Base-by-base conservation (phyloP, 345 rosid species). In the Dipteronia sinensis region DNA sequence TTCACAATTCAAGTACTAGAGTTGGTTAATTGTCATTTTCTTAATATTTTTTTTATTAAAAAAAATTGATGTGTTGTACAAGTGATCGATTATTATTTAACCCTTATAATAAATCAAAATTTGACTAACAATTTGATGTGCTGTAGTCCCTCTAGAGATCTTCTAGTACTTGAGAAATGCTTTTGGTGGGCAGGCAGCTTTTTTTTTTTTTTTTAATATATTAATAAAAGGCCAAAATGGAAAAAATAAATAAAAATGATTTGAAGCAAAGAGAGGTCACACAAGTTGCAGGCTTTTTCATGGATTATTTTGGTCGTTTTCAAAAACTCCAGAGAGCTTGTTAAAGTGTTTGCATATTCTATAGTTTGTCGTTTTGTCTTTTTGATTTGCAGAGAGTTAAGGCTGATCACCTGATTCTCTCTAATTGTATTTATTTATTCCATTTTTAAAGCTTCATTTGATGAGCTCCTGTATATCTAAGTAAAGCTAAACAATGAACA, bases 251-350 rank as follows among this genome's bases (percentile, higher is more conserved):
- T 3, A 44, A 61, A 2, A 53, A 69, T 61, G 23, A 31, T 47
- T 22, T 78, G 71, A 20, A 55, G 78, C 56, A 77, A 72, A 47
- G 67, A 34, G 29, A 59, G 25, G 72, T 72, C 74, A 75, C 74
- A 75, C 73, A 80, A 78, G 67, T 76, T 80, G 86, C 89, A 83
- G 89, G 83, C 85, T 84, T 86, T 88, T 76, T 25, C 29, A 44
- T 75, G 82, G 81, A 81, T 69, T 65, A 59, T 47, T 77, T 82
- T 83, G 88, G 77, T 78, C 86, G 73, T 77, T 82, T 84, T 83
- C 88, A 85, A 79, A 78, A 85, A 78, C 62, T 80, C 87, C 90
- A 59, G 13, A 83, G 27, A 64, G 12, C 78, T 75, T 59, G 77
- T 84, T 74, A 78, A 74, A 61, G 75, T 82, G 81, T 73, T 78